Base-by-base conservation (phyloP, 2,329 filamentous ascomycete genomes). In the Curvularia eragrostidis region DNA sequence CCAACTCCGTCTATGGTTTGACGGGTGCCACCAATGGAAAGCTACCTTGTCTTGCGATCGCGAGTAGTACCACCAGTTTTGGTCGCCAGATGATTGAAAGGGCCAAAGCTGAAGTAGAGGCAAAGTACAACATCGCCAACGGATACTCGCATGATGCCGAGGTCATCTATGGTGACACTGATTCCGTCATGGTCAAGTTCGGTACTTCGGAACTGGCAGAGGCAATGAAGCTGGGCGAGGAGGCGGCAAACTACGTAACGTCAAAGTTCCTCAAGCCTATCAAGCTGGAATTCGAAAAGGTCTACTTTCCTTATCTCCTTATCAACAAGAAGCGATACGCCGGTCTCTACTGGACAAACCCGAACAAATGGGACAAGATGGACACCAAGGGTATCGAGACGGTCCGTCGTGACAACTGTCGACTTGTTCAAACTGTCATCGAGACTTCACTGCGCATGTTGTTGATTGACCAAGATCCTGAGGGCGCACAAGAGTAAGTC, bases 301-400 rank as follows among this genome's bases (percentile, higher is more conserved):
- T 99, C 1, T 99, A 99, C 79, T 99, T 91, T 75, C 95, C 95
- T 0, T 99, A 99, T 75, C 84, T 99, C 32, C 84, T 99, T 50
- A 99, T 99, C 87, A 99, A 99, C 87, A 99, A 99, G 83, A 99
- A 99, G 83, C 90, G 95, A 63, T 99, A 99, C 72, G 95, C 95
- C 8, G 95, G 95, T n/a, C 80, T 99, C 30, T 98, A 92, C 80
- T 99, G 93, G 93, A 99, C 95, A 5, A 95, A 90, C 65, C 87
- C 94, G 0, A 86, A 94, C 41, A 97, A 97, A 78, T 95, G 90
- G 77, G 96, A 99, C 84, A 99, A 98, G 83, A 99, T 99, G 96
- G 95, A 99, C 78, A 98, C 92, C 59, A 99, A 99, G 77, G 95
- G 95, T 83, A 98, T 99, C 66, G 95, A 99, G 79, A 99, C 95